Evolutionary conservation across 23 red algal genomes (phyloP), one percentile per base, ranked within the genome.

Genomic region (Gracilaria caudata): DNA sequence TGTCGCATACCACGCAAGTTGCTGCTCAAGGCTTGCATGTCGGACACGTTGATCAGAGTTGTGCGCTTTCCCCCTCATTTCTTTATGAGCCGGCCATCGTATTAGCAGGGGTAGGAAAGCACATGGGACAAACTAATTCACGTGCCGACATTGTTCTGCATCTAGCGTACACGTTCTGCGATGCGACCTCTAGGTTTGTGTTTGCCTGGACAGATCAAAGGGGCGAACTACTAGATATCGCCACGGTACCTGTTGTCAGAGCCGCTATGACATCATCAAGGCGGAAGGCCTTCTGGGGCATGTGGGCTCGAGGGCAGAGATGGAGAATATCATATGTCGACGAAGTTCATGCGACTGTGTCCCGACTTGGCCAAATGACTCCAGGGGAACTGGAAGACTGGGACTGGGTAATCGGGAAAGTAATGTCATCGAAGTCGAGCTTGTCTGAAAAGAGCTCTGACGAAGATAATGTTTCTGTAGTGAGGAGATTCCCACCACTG

Each of bases 151-250:
- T 82, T 38, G 87, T 82, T 19, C 28, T 91, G 33, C 87, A 91
- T 51, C 51, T 91, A 23, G 76, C 35, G 20, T 91, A 91, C 66
- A 68, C 77, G 29, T 75, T 72, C 14, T 91, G 76, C 25, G 87
- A 80, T 28, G 24, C 26, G 41, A 71, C 64, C 14, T 70, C 63
- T 9, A 66, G 78, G n/a, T 91, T 68, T 75, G 78, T 81, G 11
- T 91, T 91, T 61, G 78, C 77, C 0, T 91, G 87, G 87, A 91
- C 87, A n/a, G 75, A 81, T 13, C 76, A 82, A 14, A 55, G 87
- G 35, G 87, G 87, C 0, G 87, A 91, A 56, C 41, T 82, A 4
- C 74, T 91, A 13, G 87, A 91, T 61, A 60, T 71, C 29, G 87
- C 77, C 25, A 82, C 78, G 41, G 78, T 91, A 17, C 77, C 78